A percentile compares a stretch with the other conserved stretches of the same genome.
These are phyloP conservation scores for Lachnellula hyalina DNA, from an alignment of 2,329 filamentous ascomycete genomes.

Conservation along the genomic window DNA sequence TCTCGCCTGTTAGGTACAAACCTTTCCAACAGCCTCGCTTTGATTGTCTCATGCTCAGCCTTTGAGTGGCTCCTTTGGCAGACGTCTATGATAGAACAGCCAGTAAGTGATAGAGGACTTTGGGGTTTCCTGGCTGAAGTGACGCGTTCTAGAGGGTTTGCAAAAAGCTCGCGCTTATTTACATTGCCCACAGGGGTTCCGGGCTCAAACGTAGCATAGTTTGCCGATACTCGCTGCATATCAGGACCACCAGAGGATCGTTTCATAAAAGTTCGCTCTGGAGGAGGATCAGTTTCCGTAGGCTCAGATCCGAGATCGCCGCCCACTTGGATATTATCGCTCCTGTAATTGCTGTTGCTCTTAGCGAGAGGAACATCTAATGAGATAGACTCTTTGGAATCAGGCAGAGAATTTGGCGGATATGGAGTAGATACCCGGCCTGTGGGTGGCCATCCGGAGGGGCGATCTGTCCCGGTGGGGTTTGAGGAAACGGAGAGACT, in stretches of 20 bases:
- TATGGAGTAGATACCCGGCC: conserved; percentile 15
- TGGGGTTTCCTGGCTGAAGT: neutral
- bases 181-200: neutral
- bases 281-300: conserved; percentile 5
- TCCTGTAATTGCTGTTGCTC: conserved; percentile 2
- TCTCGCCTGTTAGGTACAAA: conserved; percentile 19
- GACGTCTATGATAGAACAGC: conserved; percentile 6
- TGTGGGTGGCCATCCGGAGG: conserved; percentile 6
- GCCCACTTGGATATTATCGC: conserved; percentile 9
- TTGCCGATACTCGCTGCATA: neutral
- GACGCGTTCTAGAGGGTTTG: neutral
- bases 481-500: neutral
- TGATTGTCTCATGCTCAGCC: conserved; percentile 16
- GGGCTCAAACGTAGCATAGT: neutral
- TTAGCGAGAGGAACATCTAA: neutral
- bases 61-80: conserved; percentile 13
- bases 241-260: neutral
- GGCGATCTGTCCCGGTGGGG: neutral
- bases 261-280: neutral
- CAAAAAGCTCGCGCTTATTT: neutral
- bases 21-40: conserved; percentile 14
- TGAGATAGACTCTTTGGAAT: conserved; percentile 7
- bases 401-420: conserved; percentile 7
- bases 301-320: conserved; percentile 18
- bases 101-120: neutral